Evolutionary conservation across 192 early-diverging fungal genomes (phyloP), one percentile per base, ranked within the genome.

Genomic region (Coemansia javaensis): DNA sequence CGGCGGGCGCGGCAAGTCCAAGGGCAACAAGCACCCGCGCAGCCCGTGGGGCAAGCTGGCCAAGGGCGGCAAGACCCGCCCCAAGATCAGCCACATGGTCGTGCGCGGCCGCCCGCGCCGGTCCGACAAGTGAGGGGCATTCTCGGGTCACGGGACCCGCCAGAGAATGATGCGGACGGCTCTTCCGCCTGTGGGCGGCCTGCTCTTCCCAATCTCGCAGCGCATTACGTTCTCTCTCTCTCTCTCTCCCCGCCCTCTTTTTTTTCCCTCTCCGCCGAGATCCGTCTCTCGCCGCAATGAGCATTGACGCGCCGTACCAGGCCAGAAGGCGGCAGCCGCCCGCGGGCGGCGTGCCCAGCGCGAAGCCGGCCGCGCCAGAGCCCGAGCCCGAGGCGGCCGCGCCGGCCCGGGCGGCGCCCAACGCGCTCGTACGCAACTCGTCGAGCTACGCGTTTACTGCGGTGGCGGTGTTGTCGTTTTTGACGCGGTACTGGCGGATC

Each of bases 1-100:
- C 75, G 96, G 96, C 86, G 93, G 93, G 40, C 79, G 85, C 54
- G 82, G 88, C 27, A 95, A 98, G 63, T 86, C 83, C 45, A 98
- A 96, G 84, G 89, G 94, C 56, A 86, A 85, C 66, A 88, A 89
- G 68, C 81, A 88, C 49, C 88, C 91, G 35, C 75, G 88, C 52
- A 87, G 85, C 48, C 88, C 89, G 21, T 94, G 92, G 90, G 92
- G 92, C 65, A 85, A 83, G 68, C 81, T 86, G 49, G 85, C 94
- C 53, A 94, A 94, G 82, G 94, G 90, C 59, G 87, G 86, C 61
- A 90, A 90, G 78, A 91, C 91, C 22, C 75, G 88, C 46, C 80
- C 67, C 58, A 59, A 72, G 24, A 61, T 71, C 40, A 90, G 84
- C 65, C 77, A 70, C 35, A 77, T 83, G 76, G 83, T 90, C 27